Conservation (phyloP, 345 rosid species). For the Garcia nutans region DNA sequence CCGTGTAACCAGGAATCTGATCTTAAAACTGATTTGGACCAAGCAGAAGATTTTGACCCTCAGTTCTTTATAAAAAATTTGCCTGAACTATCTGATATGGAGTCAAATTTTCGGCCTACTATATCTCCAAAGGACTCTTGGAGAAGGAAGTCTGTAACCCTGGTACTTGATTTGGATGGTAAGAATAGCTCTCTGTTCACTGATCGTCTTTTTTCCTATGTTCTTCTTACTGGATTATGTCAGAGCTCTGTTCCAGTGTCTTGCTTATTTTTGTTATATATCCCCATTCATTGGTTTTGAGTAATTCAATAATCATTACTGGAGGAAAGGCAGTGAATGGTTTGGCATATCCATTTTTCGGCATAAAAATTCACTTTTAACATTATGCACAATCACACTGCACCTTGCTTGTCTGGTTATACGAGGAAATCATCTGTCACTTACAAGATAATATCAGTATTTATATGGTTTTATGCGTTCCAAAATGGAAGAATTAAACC, state of each 20-base stretch:
- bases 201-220: background rate
- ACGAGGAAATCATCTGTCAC: background rate
- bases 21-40: slow-evolving; percentile 48
- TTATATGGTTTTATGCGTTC: background rate
- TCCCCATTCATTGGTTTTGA: background rate
- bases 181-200: slow-evolving; percentile 21
- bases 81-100: slow-evolving; percentile 81
- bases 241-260: background rate
- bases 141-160: slow-evolving; percentile 61
- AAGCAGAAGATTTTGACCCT: slow-evolving; percentile 73
- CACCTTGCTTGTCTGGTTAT: background rate
- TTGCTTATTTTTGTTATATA: background rate
- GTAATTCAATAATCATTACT: background rate
- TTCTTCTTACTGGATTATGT: background rate
- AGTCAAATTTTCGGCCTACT: slow-evolving; percentile 50
- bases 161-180: slow-evolving; percentile 98
- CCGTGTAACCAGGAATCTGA: slow-evolving; percentile 49
- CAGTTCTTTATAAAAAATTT: slow-evolving; percentile 64
- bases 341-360: background rate
- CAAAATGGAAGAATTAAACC: too few relatives aligned
- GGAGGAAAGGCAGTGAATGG: background rate
- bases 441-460: background rate
- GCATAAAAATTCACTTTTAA: background rate
- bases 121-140: slow-evolving; percentile 40
- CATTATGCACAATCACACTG: background rate